These are phyloP conservation scores for Xylaria cubensis DNA, from an alignment of 495 filamentous ascomycete species.

Conservation along the genomic window DNA sequence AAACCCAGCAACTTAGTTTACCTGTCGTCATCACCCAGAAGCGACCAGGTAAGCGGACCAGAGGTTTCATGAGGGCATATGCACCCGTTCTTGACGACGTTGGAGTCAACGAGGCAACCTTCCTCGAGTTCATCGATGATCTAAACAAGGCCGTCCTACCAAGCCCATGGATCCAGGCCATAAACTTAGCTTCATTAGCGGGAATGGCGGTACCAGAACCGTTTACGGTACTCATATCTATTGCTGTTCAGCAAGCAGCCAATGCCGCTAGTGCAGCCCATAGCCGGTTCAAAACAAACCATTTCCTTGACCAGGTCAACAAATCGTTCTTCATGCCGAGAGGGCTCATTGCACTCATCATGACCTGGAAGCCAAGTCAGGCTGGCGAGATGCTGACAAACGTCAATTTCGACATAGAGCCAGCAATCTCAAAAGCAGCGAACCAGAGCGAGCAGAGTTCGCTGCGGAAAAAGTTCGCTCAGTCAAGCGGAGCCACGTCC, in stretches of 20 bases:
- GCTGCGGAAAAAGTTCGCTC: slow-evolving; percentile 44
- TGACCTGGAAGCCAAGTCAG: slow-evolving; percentile 62
- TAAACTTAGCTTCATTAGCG: slow-evolving; percentile 51
- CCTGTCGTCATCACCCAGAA: slow-evolving; percentile 60
- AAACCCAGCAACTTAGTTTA: slow-evolving; percentile 37
- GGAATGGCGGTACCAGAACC: slow-evolving; percentile 47
- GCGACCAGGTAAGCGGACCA: slow-evolving; percentile 48
- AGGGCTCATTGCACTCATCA: slow-evolving; percentile 63
- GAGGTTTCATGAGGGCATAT: slow-evolving; percentile 60
- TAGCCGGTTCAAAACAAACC: slow-evolving; percentile 53
- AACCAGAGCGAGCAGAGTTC: slow-evolving; percentile 29
- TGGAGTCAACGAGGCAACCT: slow-evolving; percentile 59
- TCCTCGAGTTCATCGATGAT: slow-evolving; percentile 61
- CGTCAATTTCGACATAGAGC: slow-evolving; percentile 43
- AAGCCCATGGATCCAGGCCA: slow-evolving; percentile 49
- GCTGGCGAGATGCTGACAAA: slow-evolving; percentile 32
- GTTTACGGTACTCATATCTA: slow-evolving; percentile 51
- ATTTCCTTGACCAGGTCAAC: slow-evolving; percentile 62
- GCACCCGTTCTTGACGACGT: slow-evolving; percentile 57
- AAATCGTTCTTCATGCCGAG: slow-evolving; percentile 61
- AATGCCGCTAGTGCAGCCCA: slow-evolving; percentile 53
- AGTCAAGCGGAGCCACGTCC: slow-evolving; percentile 54
- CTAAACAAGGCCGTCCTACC: slow-evolving; percentile 53
- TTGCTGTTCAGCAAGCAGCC: slow-evolving; percentile 45
- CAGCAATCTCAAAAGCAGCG: slow-evolving; percentile 32